phyloP scores from a whole-genome alignment of 768 basidiomycete genomes.

The Lentinula boryana region DNA sequence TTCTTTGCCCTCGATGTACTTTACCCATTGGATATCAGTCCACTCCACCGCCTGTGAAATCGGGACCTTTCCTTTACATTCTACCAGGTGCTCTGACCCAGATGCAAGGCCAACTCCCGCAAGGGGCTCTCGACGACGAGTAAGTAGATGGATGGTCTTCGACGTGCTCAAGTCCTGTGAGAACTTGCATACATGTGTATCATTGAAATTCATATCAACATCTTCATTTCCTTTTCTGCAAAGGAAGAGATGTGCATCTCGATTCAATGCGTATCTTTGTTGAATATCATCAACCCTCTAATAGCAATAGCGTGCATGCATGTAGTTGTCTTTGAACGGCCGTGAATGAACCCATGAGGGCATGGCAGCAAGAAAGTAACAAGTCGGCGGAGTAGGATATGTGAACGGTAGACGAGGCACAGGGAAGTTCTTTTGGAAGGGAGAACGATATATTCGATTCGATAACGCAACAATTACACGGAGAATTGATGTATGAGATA shows the following conservation, averaged over 20 bases:
- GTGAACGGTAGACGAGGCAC: background rate
- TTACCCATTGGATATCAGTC: slow-evolving; percentile 74
- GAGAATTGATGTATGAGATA: background rate
- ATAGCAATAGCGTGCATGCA: too few species aligned
- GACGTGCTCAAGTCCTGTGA: background rate
- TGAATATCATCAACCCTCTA: background rate
- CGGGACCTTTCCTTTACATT: slow-evolving; percentile 75
- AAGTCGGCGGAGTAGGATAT: background rate
- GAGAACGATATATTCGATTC: background rate
- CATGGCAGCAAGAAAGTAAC: background rate
- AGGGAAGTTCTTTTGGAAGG: background rate
- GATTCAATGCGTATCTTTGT: too few species aligned
- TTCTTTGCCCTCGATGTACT: slow-evolving; percentile 62
- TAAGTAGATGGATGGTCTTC: slow-evolving; percentile 18
- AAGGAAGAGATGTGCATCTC: background rate
- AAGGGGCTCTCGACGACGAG: slow-evolving; percentile 72
- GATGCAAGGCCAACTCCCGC: slow-evolving; percentile 80
- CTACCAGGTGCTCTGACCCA: slow-evolving; percentile 80
- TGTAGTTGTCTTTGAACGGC: background rate
- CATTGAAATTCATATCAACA: too few species aligned
- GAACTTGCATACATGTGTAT: too few species aligned
- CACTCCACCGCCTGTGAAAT: slow-evolving; percentile 68
- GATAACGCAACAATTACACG: background rate
- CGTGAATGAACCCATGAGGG: background rate
- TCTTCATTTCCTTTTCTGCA: background rate